phyloP scores from a whole-genome alignment of 352 stramenopile genomes.

The Pythium brachiatum region DNA sequence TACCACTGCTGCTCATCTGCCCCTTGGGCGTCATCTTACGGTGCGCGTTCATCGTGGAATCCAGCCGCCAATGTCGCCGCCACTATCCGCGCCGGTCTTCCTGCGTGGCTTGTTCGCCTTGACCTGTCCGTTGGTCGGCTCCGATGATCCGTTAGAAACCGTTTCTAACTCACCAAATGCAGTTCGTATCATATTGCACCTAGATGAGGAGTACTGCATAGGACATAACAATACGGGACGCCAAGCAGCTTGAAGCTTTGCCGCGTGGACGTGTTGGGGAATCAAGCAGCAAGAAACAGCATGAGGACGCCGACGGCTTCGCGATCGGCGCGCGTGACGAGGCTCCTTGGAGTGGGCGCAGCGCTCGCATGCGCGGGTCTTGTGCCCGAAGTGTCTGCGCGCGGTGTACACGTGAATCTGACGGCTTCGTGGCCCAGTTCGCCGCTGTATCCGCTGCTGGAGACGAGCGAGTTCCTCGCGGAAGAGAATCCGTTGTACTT shows the following conservation, averaged over 20 bases:
- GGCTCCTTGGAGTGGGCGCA: conserved; percentile 5
- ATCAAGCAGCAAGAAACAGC: not conserved
- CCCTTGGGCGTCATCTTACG: conserved; percentile 89
- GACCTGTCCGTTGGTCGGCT: conserved; percentile 4
- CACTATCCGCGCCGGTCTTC: not conserved
- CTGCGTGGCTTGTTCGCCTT: not conserved
- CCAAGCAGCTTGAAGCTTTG: not conserved
- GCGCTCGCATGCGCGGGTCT: conserved; percentile 7
- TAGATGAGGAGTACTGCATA: not conserved
- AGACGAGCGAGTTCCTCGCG: conserved; percentile 71
- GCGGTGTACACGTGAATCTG: conserved; percentile 32
- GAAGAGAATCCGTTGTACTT: conserved; percentile 78
- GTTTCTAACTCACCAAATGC: not conserved
- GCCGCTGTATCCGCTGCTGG: conserved; percentile 31
- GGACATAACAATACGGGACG: conserved; percentile 6
- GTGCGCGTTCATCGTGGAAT: conserved; percentile 54
- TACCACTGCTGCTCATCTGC: conserved; percentile 86
- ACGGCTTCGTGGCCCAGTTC: conserved; percentile 33
- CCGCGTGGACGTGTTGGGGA: conserved; percentile 6
- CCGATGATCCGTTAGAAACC: conserved; percentile 2
- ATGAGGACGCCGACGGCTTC: conserved; percentile 2
- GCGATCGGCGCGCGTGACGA: not conserved
- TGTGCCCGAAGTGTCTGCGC: conserved; percentile 13
- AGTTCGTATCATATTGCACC: not conserved
- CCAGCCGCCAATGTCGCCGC: not conserved